phyloP scores from a whole-genome alignment of 441 rosid species.

The Monsonia emarginata region DNA sequence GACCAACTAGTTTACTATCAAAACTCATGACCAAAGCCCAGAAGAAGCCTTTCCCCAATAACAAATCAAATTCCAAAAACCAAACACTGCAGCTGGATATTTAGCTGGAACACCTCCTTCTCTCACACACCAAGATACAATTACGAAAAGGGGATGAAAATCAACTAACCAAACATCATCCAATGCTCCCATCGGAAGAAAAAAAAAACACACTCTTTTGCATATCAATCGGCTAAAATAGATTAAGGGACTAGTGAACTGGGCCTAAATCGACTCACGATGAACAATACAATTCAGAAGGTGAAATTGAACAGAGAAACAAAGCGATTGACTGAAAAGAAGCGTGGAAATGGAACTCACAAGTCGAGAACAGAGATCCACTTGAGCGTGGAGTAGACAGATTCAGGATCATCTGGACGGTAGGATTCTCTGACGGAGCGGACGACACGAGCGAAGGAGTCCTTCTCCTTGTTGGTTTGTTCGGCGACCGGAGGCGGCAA shows the following conservation, averaged over 20 bases:
- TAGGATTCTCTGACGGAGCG: constrained; percentile 46
- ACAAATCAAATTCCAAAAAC: neutral
- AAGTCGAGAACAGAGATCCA: constrained; percentile 89
- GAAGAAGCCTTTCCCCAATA: neutral
- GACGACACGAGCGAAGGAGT: constrained; percentile 65
- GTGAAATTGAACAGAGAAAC: neutral
- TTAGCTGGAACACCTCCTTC: neutral
- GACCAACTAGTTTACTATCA: neutral
- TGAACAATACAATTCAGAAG: constrained; percentile 5
- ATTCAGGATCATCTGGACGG: constrained; percentile 75
- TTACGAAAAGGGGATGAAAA: no score
- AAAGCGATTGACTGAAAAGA: neutral
- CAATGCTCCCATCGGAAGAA: neutral
- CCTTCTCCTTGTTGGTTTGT: constrained; percentile 64
- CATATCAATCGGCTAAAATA: neutral
- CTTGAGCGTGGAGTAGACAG: constrained; percentile 77
- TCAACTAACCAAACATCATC: neutral
- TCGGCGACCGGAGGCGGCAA: constrained; percentile 88
- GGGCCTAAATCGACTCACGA: neutral
- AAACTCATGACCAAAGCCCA: neutral
- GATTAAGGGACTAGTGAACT: no score
- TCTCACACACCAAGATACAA: neutral
- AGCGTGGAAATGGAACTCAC: constrained; percentile 30
- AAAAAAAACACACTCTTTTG: neutral
- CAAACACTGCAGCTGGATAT: neutral